These are phyloP conservation scores for Canavalia gladiata DNA, from an alignment of 306 rosid genomes.

Conservation along the genomic window DNA sequence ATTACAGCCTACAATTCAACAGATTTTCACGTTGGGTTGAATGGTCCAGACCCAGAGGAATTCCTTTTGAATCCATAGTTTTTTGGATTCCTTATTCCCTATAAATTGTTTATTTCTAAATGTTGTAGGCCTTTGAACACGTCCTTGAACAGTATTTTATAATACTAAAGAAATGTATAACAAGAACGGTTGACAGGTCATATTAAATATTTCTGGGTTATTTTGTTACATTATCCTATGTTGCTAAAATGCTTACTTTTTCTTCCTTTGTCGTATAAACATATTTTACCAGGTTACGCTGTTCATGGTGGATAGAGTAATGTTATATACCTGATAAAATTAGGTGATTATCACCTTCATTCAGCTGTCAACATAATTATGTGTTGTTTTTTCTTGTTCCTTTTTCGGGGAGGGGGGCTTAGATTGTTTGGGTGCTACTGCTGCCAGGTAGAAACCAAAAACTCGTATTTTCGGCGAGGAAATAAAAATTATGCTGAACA, in stretches of 20 bases:
- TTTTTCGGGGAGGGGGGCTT: no score
- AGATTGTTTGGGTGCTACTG: neutral
- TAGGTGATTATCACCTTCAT: neutral
- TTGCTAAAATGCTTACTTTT: neutral
- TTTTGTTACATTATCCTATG: conserved; percentile 30
- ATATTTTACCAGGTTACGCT: neutral
- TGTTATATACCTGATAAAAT: conserved; percentile 1
- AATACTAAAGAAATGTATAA: conserved; percentile 43
- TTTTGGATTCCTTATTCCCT: conserved; percentile 54
- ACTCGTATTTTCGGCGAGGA: neutral
- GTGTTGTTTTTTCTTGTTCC: no score
- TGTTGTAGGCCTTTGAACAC: conserved; percentile 44
- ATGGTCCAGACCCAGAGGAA: conserved; percentile 50
- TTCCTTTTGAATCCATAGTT: conserved; percentile 51
- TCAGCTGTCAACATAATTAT: no score
- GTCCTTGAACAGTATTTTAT: conserved; percentile 41
- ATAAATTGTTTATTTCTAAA: conserved; percentile 43
- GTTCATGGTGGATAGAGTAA: neutral
- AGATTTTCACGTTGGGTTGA: conserved; percentile 61
- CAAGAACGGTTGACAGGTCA: conserved; percentile 37
- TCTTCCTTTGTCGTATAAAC: neutral
- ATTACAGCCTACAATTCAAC: conserved; percentile 56
- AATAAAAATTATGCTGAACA: neutral
- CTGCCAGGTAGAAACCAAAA: neutral
- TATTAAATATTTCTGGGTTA: conserved; percentile 43